Evolutionary conservation across 331 rosid species (phyloP).

Genomic region (Phaseolus coccineus): DNA sequence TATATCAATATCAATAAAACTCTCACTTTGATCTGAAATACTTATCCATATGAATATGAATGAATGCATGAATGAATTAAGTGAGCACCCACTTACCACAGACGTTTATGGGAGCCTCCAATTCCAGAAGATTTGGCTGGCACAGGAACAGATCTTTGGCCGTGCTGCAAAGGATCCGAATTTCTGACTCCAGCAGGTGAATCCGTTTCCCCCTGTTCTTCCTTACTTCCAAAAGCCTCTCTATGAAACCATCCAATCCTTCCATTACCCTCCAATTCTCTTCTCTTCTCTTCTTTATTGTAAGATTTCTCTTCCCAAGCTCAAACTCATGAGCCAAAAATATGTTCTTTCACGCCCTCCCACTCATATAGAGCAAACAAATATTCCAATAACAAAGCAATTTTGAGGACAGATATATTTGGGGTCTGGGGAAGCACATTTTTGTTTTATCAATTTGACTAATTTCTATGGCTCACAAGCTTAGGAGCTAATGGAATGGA

Average conservation of each 20-base stretch:
- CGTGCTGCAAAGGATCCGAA: constrained; percentile 70
- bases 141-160: constrained; percentile 73
- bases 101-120: constrained; percentile 84
- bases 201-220: constrained; percentile 69
- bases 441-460: constrained; percentile 24
- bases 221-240: constrained; percentile 72
- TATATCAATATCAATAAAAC: no score
- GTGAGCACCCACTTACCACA: constrained; percentile 51
- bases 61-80: no score
- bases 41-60: no score
- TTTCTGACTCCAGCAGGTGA: constrained; percentile 71
- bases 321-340: no score
- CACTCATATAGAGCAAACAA: neutral
- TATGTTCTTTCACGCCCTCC: no score
- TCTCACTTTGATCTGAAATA: no score
- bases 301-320: no score
- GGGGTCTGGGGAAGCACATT: no score
- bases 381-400: constrained; percentile 8
- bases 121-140: constrained; percentile 78
- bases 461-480: constrained; percentile 47
- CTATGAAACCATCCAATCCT: constrained; percentile 79
- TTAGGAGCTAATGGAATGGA: constrained; percentile 39
- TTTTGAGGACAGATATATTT: no score
- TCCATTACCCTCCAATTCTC: constrained; percentile 58
- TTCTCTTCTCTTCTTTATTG: no score